These are phyloP conservation scores for Tylopilus plumbeoviolaceoides DNA, from an alignment of 768 basidiomycete genomes.

Conservation along the genomic window DNA sequence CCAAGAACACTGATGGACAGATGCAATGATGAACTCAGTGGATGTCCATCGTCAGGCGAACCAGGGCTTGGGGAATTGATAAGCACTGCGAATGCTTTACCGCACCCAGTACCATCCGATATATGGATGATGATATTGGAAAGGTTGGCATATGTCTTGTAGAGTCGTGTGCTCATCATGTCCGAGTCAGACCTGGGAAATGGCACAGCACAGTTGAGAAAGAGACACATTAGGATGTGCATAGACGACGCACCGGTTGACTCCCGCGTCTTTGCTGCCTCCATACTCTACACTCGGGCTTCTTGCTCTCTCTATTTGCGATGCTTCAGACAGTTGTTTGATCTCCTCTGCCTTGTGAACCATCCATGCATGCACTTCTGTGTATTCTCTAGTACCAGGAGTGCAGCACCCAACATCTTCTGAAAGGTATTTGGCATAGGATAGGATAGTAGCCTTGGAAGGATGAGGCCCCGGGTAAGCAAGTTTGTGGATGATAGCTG, in stretches of 20 bases:
- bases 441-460: constrained; percentile 66
- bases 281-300: constrained; percentile 90
- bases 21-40: constrained; percentile 84
- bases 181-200: constrained; percentile 72
- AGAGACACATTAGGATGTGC: not conserved
- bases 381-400: too few species aligned
- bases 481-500: constrained; percentile 47
- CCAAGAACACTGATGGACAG: constrained; percentile 60
- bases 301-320: constrained; percentile 41
- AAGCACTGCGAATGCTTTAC: constrained; percentile 79
- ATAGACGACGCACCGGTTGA: constrained; percentile 61
- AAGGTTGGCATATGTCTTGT: constrained; percentile 82
- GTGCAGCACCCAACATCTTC: constrained; percentile 88
- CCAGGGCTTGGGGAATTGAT: constrained; percentile 88
- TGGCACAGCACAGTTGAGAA: not conserved
- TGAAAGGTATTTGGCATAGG: too few species aligned
- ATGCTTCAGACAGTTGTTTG: constrained; percentile 57
- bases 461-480: constrained; percentile 66
- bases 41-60: constrained; percentile 86
- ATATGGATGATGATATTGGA: constrained; percentile 87
- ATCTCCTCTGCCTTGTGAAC: constrained; percentile 59
- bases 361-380: constrained; percentile 87
- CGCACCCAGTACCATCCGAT: constrained; percentile 65
- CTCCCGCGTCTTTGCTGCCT: constrained; percentile 83
- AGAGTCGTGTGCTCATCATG: constrained; percentile 83